Evolutionary conservation across 2,329 filamentous ascomycete genomes (phyloP).

Genomic region (Chaetomiaceae sp.): DNA sequence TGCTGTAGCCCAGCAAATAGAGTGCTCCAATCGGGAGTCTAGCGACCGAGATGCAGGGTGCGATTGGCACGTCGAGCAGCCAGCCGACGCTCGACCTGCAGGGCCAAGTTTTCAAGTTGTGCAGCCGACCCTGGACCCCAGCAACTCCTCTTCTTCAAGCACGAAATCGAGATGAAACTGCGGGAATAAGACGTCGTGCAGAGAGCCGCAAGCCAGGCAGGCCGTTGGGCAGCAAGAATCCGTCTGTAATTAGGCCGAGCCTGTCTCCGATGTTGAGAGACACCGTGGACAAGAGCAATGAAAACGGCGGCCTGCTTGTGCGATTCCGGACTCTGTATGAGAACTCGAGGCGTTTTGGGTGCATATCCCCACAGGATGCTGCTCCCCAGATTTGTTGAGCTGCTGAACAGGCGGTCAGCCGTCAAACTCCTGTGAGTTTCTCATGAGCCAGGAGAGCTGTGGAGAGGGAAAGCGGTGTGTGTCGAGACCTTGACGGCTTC

Average conservation of each 20-base stretch:
- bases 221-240: not conserved
- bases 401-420: conserved; percentile 15
- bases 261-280: too few species aligned
- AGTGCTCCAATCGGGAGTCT: conserved; percentile 17
- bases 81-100: conserved; percentile 16
- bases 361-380: not conserved
- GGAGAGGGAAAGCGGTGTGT: conserved; percentile 9
- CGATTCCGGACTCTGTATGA: not conserved
- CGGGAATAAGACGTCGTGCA: not conserved
- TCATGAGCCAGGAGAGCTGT: not conserved
- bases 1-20: conserved; percentile 20
- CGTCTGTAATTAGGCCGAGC: not conserved
- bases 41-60: conserved; percentile 12
- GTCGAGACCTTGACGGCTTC: not conserved
- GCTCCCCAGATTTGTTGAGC: conserved; percentile 8
- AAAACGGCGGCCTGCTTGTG: not conserved
- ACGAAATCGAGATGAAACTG: not conserved
- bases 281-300: too few species aligned
- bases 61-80: conserved; percentile 19
- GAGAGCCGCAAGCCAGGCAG: not conserved
- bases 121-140: conserved; percentile 7
- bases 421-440: not conserved
- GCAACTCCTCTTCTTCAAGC: not conserved
- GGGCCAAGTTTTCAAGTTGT: conserved; percentile 9
- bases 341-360: not conserved